Base-by-base conservation (phyloP, 768 basidiomycete genomes). In the Lactifluus echinatus region DNA sequence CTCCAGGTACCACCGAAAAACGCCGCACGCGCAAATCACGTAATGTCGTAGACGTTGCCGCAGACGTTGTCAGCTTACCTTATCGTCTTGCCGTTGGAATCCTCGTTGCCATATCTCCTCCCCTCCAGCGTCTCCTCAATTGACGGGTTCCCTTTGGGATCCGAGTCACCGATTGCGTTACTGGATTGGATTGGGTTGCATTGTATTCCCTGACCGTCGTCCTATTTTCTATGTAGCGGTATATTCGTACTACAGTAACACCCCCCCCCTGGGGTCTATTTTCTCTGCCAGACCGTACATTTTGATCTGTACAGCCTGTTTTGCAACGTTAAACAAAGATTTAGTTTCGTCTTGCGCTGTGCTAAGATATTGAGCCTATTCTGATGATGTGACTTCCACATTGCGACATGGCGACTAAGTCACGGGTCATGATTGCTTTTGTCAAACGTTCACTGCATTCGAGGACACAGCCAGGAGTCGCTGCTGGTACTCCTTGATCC, bases 61-160 rank as follows among this genome's bases (percentile, higher is more conserved):
- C 56, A 3, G 33, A 63, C 28, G 8, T 63, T 24, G 59, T 64
- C 14, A 57, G 59, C 34, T 29, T 64, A 29, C 64, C 64, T 3
- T 64, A 64, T 48, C 54, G 56, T 23, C 40, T 61, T 42, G 58
- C 64, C 17, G 49, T 60, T 17, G 39, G 37, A 19, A 57, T 63
- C 14, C 55, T 64, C 21, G 15, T 57, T 23, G 53, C 62, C 17
- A 43, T 63, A 15, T 57, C 62, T n/a, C 61, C 63, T 15, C 63
- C 63, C 21, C 44, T 64, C 19, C 53, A 40, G 34, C 60, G 53
- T 48, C 47, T 62, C 40, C 58, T 57, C 34, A 17, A 40, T 15
- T 57, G 37, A 60, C 40, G 5, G 53, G 28, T 45, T n/a, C n/a
- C 46, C 17, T 8, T 19, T 8, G 23, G 19, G 8, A 1, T 21